Conservation (phyloP, 116 monocot species). For the Papilionanthe hybrid region DNA sequence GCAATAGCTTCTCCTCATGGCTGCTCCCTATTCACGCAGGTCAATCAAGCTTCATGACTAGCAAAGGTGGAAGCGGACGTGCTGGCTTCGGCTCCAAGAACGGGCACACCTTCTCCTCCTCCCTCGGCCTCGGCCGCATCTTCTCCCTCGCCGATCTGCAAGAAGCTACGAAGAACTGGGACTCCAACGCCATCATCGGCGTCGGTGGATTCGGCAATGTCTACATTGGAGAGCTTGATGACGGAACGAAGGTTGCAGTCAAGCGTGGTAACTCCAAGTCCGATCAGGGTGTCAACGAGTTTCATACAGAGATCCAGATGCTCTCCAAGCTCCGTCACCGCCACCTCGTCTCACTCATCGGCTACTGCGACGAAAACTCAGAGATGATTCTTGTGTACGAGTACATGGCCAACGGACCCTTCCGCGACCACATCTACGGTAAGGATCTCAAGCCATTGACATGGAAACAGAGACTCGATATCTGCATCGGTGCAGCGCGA, state of each 20-base stretch:
- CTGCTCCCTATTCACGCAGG: constrained; percentile 74
- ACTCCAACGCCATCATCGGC: constrained; percentile 57
- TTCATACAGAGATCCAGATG: constrained; percentile 94
- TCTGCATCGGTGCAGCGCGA: constrained; percentile 89
- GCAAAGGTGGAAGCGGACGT: constrained; percentile 37
- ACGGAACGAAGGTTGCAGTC: constrained; percentile 84
- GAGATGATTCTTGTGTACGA: constrained; percentile 99
- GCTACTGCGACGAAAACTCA: constrained; percentile 89
- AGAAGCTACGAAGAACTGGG: constrained; percentile 67
- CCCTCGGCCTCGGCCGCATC: constrained; percentile 52
- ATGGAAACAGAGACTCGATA: constrained; percentile 90
- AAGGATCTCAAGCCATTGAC: constrained; percentile 46
- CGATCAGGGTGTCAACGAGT: constrained; percentile 75
- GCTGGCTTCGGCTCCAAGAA: constrained; percentile 49
- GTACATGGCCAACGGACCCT: constrained; percentile 83
- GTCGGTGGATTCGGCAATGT: constrained; percentile 94
- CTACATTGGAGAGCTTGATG: constrained; percentile 72
- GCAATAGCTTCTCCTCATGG: constrained; percentile 95
- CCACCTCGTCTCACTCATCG: constrained; percentile 86
- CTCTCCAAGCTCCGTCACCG: constrained; percentile 90
- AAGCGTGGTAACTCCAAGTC: constrained; percentile 85
- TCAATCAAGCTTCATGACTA: constrained; percentile 61
- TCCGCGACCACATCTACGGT: constrained; percentile 90
- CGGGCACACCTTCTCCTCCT: constrained; percentile 58
- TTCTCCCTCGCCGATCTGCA: constrained; percentile 69